A percentile compares a stretch with the other conserved stretches of the same genome.
Conservation (phyloP, 1,284 basidiomycete species). For the Cerioporus squamosus region DNA sequence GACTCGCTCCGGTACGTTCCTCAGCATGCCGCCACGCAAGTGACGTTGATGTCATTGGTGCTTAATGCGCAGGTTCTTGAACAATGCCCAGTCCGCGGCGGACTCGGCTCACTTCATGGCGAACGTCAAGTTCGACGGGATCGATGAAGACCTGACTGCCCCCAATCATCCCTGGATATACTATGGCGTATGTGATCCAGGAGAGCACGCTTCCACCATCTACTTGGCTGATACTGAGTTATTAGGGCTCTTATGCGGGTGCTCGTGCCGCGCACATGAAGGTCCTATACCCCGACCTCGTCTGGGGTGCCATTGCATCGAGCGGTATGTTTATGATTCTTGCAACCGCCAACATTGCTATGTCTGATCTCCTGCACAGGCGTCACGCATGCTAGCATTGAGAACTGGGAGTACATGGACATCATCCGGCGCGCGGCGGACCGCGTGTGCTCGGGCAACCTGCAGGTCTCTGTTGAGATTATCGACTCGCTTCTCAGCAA, state of each 20-base stretch:
- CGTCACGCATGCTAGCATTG: conserved; percentile 74
- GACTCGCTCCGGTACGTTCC: conserved; percentile 66
- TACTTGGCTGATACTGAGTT: neutral
- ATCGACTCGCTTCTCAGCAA: conserved; percentile 67
- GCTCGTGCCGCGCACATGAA: conserved; percentile 94
- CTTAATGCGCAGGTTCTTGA: conserved; percentile 66
- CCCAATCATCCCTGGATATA: conserved; percentile 89
- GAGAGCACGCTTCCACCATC: neutral
- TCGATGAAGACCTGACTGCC: conserved; percentile 72
- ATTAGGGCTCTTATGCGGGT: conserved; percentile 87
- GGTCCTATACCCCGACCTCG: conserved; percentile 84
- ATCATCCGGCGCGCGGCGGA: conserved; percentile 81
- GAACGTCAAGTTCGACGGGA: conserved; percentile 75
- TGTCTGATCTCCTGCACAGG: conserved; percentile 38
- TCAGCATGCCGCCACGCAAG: too few relatives aligned
- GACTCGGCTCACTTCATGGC: conserved; percentile 93
- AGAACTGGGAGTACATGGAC: conserved; percentile 88
- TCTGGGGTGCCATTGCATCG: conserved; percentile 91
- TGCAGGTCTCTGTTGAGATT: conserved; percentile 66
- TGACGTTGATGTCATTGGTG: too few relatives aligned
- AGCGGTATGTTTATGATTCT: conserved; percentile 58
- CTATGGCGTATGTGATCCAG: conserved; percentile 71
- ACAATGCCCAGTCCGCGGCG: conserved; percentile 88
- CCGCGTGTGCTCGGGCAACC: conserved; percentile 68
- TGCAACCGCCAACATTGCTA: too few relatives aligned